These are phyloP conservation scores for Pichia sp. DNA, from an alignment of 1,139 yeast genomes.

Conservation along the genomic window DNA sequence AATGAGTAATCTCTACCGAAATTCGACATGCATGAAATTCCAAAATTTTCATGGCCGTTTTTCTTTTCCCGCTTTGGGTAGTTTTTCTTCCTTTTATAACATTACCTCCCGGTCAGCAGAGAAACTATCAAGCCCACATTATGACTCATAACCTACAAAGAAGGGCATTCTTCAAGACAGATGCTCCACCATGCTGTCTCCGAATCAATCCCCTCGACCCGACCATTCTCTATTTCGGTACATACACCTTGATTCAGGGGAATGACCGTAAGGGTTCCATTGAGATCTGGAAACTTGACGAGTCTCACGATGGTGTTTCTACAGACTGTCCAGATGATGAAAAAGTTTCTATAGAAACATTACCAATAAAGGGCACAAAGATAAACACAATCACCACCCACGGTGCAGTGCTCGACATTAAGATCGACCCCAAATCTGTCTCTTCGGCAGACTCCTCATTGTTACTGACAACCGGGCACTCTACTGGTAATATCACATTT, in stretches of 20 bases:
- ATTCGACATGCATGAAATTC: no score
- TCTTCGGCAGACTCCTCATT: conserved; percentile 35
- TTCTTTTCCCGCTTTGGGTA: background rate
- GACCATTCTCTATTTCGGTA: conserved; percentile 58
- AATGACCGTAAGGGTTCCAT: conserved; percentile 70
- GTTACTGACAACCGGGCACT: conserved; percentile 64
- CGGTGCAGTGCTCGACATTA: conserved; percentile 77
- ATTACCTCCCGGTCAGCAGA: no score
- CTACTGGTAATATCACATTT: conserved; percentile 68
- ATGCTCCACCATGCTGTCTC: conserved; percentile 82
- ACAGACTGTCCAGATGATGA: conserved; percentile 20
- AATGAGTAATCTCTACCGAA: no score
- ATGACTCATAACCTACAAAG: conserved; percentile 15
- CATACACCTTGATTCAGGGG: conserved; percentile 68
- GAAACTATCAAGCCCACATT: background rate
- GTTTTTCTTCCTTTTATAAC: background rate
- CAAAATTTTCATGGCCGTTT: no score
- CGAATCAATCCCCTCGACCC: conserved; percentile 53
- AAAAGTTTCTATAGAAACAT: conserved; percentile 12
- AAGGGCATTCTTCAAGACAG: conserved; percentile 36
- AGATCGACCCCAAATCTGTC: conserved; percentile 48
- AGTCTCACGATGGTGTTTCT: background rate
- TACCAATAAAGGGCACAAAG: conserved; percentile 28
- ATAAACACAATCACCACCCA: conserved; percentile 33
- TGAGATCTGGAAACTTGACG: conserved; percentile 49